Evolutionary conservation across 805 yeast species (phyloP).

Genomic region (Scheffersomyces lignosus): DNA sequence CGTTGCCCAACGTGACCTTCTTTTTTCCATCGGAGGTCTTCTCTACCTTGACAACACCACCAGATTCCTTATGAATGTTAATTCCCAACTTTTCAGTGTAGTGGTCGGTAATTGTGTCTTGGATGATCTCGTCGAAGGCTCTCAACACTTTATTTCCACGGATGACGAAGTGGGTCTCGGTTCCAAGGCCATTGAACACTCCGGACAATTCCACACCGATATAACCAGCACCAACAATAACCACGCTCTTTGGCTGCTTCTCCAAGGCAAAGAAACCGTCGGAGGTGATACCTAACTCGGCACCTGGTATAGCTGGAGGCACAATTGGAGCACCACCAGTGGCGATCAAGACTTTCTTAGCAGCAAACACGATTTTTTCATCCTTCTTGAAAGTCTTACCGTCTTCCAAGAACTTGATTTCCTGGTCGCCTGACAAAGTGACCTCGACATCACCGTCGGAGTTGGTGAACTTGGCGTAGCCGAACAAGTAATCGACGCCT

Average conservation of each 20-base stretch:
- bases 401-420: constrained; percentile 31
- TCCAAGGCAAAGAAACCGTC: constrained; percentile 87
- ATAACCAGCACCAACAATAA: constrained; percentile 96
- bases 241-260: constrained; percentile 86
- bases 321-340: constrained; percentile 86
- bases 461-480: constrained; percentile 76
- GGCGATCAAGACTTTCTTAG: constrained; percentile 83
- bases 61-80: constrained; percentile 68
- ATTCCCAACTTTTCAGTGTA: constrained; percentile 78
- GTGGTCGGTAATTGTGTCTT: constrained; percentile 73
- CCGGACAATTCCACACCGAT: constrained; percentile 96
- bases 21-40: constrained; percentile 32
- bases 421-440: constrained; percentile 43
- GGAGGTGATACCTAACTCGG: constrained; percentile 79
- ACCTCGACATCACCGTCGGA: constrained; percentile 76
- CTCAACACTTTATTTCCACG: constrained; percentile 92
- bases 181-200: constrained; percentile 83
- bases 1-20: constrained; percentile 39
- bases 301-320: constrained; percentile 74
- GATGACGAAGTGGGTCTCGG: constrained; percentile 83
- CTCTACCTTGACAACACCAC: constrained; percentile 40
- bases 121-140: constrained; percentile 81
- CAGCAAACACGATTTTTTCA: constrained; percentile 64
- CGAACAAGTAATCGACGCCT: constrained; percentile 83
- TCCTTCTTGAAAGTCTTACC: constrained; percentile 38